Percentiles rank a stretch among this genome's conserved stretches.
phyloP scores from a whole-genome alignment of 192 early-diverging fungal genomes.

The Helicostylum pulchrum region DNA sequence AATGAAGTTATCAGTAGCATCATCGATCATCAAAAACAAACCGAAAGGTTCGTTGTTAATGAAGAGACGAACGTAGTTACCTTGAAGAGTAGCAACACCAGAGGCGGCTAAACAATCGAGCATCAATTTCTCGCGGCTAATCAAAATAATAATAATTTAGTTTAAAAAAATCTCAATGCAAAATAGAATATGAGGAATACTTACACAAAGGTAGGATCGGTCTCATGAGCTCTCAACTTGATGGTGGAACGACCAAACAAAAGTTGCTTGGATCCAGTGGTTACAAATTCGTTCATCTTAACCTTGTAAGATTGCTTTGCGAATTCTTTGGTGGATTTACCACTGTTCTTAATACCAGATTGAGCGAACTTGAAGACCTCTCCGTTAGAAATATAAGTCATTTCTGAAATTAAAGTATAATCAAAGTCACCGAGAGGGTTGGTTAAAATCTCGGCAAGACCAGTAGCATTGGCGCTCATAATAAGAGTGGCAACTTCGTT shows the following conservation, averaged over 20 bases:
- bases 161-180: too few species aligned
- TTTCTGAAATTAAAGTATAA: conserved; percentile 23
- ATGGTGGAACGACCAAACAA: conserved; percentile 39
- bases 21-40: conserved; percentile 45
- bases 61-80: conserved; percentile 39
- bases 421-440: conserved; percentile 13
- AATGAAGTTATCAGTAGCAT: conserved; percentile 20
- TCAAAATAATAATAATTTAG: too few species aligned
- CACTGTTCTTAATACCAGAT: conserved; percentile 40
- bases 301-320: conserved; percentile 37
- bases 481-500: conserved; percentile 19
- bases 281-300: conserved; percentile 36
- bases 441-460: conserved; percentile 3
- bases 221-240: conserved; percentile 44
- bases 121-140: conserved; percentile 35
- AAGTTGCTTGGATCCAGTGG: conserved; percentile 22
- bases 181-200: neutral
- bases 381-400: conserved; percentile 40
- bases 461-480: conserved; percentile 13
- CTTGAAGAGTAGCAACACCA: conserved; percentile 40
- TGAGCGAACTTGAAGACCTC: conserved; percentile 33
- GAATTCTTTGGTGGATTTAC: conserved; percentile 45
- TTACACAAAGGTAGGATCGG: conserved; percentile 41
- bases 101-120: conserved; percentile 40
- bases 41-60: conserved; percentile 44